These are phyloP conservation scores for Exophiala mesophila DNA, from an alignment of 2,329 filamentous ascomycete genomes.

Conservation along the genomic window DNA sequence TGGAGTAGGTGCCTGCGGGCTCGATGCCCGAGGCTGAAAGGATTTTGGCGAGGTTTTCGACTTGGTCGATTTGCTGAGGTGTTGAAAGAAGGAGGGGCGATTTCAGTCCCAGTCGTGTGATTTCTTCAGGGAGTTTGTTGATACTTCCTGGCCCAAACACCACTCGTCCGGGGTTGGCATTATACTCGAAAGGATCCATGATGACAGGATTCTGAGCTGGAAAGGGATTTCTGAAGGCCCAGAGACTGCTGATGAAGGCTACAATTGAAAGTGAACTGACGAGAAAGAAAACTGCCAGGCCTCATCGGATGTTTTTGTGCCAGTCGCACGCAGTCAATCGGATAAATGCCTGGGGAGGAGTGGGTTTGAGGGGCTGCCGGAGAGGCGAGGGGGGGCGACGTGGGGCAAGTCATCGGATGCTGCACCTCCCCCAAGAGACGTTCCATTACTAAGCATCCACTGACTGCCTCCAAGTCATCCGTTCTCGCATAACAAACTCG, in stretches of 20 bases:
- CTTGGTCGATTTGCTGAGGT: constrained; percentile 47
- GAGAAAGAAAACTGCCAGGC: too few species aligned
- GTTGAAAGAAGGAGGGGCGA: constrained; percentile 55
- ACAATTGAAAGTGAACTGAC: not conserved
- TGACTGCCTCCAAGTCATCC: not conserved
- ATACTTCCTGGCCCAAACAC: constrained; percentile 55
- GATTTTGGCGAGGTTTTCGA: constrained; percentile 41
- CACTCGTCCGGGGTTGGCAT: constrained; percentile 49
- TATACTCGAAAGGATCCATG: constrained; percentile 56
- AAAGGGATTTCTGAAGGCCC: not conserved
- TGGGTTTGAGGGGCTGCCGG: too few species aligned
- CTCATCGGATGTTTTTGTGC: too few species aligned
- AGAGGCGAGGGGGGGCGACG: too few species aligned
- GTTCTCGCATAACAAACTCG: too few species aligned
- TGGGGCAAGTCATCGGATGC: not conserved
- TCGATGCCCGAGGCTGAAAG: constrained; percentile 37
- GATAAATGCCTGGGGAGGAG: too few species aligned
- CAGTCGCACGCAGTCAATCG: too few species aligned
- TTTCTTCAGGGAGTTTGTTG: constrained; percentile 43
- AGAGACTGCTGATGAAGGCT: not conserved
- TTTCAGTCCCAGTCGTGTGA: constrained; percentile 43
- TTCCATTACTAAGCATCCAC: not conserved
- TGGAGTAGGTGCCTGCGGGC: constrained; percentile 49
- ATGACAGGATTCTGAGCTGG: constrained; percentile 7
- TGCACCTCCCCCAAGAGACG: not conserved